Conservation (phyloP, 2,329 filamentous ascomycete genomes). For the Botryotinia narcissicola region DNA sequence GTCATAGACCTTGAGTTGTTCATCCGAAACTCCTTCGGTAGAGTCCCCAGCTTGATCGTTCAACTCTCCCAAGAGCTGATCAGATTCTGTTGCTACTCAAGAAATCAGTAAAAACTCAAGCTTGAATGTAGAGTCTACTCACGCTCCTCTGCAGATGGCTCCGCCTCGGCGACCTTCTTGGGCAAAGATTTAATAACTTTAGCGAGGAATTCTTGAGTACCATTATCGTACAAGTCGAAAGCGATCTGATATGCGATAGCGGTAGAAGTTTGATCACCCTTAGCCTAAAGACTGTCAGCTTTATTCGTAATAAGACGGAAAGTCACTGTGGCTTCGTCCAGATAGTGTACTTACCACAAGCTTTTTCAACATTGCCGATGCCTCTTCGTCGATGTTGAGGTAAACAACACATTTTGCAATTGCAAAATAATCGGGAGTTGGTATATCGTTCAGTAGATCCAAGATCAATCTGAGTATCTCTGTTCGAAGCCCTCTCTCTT, state of each 20-base stretch:
- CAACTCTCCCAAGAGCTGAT: slow-evolving; percentile 55
- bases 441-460: slow-evolving; percentile 90
- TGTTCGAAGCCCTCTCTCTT: slow-evolving; percentile 80
- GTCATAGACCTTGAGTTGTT: slow-evolving; percentile 55
- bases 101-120: background rate
- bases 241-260: slow-evolving; percentile 95
- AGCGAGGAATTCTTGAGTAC: slow-evolving; percentile 91
- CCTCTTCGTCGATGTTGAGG: slow-evolving; percentile 86
- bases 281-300: slow-evolving; percentile 42
- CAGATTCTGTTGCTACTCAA: slow-evolving; percentile 42
- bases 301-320: background rate
- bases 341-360: slow-evolving; percentile 54
- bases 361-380: slow-evolving; percentile 78
- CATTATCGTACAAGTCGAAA: slow-evolving; percentile 97
- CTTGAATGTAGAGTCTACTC: background rate
- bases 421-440: slow-evolving; percentile 92
- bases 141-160: slow-evolving; percentile 44
- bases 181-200: slow-evolving; percentile 85
- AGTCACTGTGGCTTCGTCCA: background rate
- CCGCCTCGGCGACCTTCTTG: slow-evolving; percentile 45
- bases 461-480: slow-evolving; percentile 88
- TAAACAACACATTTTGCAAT: slow-evolving; percentile 98
- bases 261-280: slow-evolving; percentile 73
- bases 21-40: slow-evolving; percentile 45
- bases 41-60: slow-evolving; percentile 42